Conservation (phyloP, 148 eudicot species). For the Linanthus parryae region DNA sequence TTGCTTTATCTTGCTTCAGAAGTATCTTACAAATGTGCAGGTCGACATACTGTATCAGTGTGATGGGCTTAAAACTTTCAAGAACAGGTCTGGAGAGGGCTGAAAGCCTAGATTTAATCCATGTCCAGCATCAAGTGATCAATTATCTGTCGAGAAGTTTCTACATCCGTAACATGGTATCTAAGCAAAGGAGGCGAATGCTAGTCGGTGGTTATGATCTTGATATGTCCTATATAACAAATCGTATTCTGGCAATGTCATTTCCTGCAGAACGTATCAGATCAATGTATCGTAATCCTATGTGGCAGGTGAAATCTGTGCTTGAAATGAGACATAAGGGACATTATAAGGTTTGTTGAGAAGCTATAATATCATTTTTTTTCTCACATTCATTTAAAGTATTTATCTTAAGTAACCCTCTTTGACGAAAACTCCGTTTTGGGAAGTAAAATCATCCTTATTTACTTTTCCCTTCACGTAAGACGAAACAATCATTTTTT, state of each 20-base stretch:
- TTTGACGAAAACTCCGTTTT: too few species aligned
- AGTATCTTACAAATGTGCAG: too few species aligned
- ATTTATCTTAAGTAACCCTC: not conserved
- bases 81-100: conserved; percentile 21
- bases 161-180: conserved; percentile 49
- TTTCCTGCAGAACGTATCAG: conserved; percentile 61
- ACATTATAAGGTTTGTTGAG: conserved; percentile 38
- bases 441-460: too few species aligned
- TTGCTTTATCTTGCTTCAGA: too few species aligned
- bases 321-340: conserved; percentile 52
- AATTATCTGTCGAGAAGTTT: conserved; percentile 34
- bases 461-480: not conserved
- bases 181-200: conserved; percentile 54
- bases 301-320: conserved; percentile 63
- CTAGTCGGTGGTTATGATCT: conserved; percentile 63
- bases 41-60: conserved; percentile 6
- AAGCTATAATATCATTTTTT: not conserved
- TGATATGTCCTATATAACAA: conserved; percentile 61
- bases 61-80: conserved; percentile 45
- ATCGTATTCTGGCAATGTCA: conserved; percentile 59
- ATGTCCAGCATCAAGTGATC: conserved; percentile 24
- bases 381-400: not conserved
- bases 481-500: not conserved
- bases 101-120: conserved; percentile 2
- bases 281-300: conserved; percentile 59